Evolutionary conservation across 2,329 filamentous ascomycete species (phyloP).

Genomic region (Beauveria medogensis): DNA sequence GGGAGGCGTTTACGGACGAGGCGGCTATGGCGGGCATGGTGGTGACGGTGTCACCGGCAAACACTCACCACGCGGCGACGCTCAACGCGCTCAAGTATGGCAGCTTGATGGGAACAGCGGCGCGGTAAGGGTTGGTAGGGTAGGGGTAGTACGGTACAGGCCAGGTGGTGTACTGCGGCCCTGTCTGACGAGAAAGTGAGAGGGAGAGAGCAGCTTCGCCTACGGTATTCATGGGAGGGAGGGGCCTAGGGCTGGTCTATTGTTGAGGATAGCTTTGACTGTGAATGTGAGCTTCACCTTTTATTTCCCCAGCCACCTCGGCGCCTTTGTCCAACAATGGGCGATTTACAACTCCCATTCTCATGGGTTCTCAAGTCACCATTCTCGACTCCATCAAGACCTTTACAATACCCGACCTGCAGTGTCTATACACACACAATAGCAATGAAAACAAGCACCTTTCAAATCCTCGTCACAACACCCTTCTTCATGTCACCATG

Average conservation of each 20-base stretch:
- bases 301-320: not conserved
- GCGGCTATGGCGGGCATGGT: slow-evolving; percentile 14
- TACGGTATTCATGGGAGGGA: not conserved
- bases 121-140: not conserved
- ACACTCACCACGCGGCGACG: slow-evolving; percentile 29
- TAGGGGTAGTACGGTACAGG: not conserved
- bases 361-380: not conserved
- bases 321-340: not conserved
- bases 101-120: slow-evolving; percentile 26
- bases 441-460: not conserved
- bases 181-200: not conserved
- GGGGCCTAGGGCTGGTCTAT: not conserved
- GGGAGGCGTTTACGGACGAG: slow-evolving; percentile 25
- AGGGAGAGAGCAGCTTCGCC: not conserved
- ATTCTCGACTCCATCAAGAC: not conserved
- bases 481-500: not conserved
- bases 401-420: not conserved
- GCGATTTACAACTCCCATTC: not conserved
- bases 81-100: slow-evolving; percentile 36
- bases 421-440: not conserved
- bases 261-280: not conserved
- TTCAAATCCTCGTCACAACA: not conserved
- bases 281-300: not conserved
- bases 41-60: slow-evolving; percentile 29
- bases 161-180: not conserved